Conservation (phyloP, 176 grass and related monocot genomes). For the Panicum miliaceum region DNA sequence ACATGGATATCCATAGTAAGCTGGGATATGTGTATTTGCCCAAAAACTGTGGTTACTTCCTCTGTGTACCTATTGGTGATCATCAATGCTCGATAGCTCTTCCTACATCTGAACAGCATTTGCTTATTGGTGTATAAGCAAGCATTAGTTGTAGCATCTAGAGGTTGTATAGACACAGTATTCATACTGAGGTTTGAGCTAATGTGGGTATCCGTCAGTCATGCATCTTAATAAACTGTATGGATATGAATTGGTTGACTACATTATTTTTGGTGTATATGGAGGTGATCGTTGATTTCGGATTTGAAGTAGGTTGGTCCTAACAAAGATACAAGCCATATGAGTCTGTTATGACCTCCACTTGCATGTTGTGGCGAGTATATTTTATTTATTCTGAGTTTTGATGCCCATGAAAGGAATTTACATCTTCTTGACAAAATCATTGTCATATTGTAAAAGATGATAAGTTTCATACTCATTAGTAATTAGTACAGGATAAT, state of each 20-base stretch:
- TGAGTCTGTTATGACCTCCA: neutral
- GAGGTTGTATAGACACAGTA: no score
- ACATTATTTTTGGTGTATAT: no score
- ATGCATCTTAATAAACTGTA: conserved; percentile 9
- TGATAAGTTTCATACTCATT: conserved; percentile 1
- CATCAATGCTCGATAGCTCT: neutral
- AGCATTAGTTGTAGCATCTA: neutral
- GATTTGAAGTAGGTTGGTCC: no score
- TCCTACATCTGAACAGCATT: neutral
- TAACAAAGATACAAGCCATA: neutral
- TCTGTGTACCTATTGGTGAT: neutral
- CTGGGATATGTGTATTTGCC: neutral
- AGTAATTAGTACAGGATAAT: neutral
- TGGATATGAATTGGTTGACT: conserved; percentile 8
- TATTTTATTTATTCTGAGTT: neutral
- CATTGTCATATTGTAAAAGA: neutral
- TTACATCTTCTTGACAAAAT: conserved; percentile 2
- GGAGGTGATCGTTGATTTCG: no score
- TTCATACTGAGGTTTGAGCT: neutral
- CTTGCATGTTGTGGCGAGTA: neutral
- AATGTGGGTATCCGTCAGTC: neutral
- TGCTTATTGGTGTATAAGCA: neutral
- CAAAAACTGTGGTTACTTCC: conserved; percentile 5
- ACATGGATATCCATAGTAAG: neutral
- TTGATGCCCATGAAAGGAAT: neutral